Evolutionary conservation across 805 yeast genomes (phyloP).

Genomic region (Candida gorgasii): DNA sequence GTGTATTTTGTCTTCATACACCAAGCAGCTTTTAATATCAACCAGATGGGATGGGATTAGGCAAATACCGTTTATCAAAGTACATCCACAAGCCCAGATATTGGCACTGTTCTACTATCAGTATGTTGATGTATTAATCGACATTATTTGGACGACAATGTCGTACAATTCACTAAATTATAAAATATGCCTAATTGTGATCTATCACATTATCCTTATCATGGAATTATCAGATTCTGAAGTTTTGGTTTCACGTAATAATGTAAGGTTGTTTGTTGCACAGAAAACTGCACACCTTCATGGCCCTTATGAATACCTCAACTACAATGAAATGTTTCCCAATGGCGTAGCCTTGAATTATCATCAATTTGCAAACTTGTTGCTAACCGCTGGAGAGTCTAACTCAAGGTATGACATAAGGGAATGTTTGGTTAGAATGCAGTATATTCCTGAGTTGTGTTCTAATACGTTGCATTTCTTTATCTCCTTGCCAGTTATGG

Average conservation of each 20-base stretch:
- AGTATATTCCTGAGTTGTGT: background rate
- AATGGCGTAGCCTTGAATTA: background rate
- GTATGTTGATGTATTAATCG: too few relatives aligned
- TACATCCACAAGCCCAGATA: too few relatives aligned
- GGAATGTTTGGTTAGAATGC: background rate
- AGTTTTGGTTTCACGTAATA: background rate
- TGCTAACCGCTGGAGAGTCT: background rate
- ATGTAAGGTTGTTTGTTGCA: background rate
- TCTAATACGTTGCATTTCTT: background rate
- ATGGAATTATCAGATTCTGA: background rate
- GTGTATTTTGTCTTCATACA: too few relatives aligned
- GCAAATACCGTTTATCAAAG: too few relatives aligned
- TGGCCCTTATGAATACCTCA: background rate
- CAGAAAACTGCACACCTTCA: background rate
- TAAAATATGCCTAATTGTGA: background rate
- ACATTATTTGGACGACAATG: too few relatives aligned
- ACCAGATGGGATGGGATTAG: too few relatives aligned
- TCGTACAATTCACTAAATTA: too few relatives aligned
- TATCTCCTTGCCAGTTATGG: background rate
- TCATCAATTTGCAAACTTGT: background rate
- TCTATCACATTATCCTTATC: background rate
- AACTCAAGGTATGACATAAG: background rate
- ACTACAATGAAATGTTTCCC: background rate
- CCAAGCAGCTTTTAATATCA: too few relatives aligned
- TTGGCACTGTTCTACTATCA: too few relatives aligned